phyloP scores from a whole-genome alignment of 805 yeast genomes.

The Candida bentonensis region DNA sequence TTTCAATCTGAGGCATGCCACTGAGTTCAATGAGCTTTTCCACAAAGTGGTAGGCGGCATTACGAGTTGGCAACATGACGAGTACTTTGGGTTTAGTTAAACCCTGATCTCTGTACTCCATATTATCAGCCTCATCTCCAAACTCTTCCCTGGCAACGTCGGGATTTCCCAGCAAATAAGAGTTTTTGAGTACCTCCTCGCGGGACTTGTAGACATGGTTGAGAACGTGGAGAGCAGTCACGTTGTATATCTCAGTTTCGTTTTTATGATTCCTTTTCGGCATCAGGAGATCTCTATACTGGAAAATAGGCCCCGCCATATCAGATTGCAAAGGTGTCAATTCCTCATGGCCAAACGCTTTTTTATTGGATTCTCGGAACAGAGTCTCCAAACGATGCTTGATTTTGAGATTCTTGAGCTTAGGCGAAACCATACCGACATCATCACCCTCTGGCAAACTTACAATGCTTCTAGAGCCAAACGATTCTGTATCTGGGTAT shows the following conservation, averaged over 20 bases:
- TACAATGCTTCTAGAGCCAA: background rate
- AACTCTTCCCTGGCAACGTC: conserved; percentile 15
- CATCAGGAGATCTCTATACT: conserved; percentile 56
- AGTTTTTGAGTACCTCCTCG: conserved; percentile 71
- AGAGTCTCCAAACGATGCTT: conserved; percentile 29
- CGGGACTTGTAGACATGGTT: conserved; percentile 82
- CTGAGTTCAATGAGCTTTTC: conserved; percentile 45
- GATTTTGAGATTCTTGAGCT: conserved; percentile 17
- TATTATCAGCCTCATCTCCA: conserved; percentile 33
- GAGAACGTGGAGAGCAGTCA: conserved; percentile 56
- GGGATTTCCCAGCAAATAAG: conserved; percentile 36
- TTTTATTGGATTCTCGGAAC: conserved; percentile 17
- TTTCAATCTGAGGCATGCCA: conserved; percentile 65
- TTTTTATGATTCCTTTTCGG: conserved; percentile 42
- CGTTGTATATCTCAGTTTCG: conserved; percentile 38
- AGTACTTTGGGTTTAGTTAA: conserved; percentile 86
- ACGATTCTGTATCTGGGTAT: background rate
- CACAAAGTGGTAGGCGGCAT: conserved; percentile 58
- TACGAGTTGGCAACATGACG: conserved; percentile 71
- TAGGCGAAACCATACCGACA: conserved; percentile 13
- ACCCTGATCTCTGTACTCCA: conserved; percentile 81
- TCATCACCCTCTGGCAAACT: background rate
- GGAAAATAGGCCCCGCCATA: conserved; percentile 50
- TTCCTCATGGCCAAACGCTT: conserved; percentile 9
- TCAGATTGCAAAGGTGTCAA: conserved; percentile 34